Conservation (phyloP, 805 yeast genomes). For the Saturnispora hagleri region DNA sequence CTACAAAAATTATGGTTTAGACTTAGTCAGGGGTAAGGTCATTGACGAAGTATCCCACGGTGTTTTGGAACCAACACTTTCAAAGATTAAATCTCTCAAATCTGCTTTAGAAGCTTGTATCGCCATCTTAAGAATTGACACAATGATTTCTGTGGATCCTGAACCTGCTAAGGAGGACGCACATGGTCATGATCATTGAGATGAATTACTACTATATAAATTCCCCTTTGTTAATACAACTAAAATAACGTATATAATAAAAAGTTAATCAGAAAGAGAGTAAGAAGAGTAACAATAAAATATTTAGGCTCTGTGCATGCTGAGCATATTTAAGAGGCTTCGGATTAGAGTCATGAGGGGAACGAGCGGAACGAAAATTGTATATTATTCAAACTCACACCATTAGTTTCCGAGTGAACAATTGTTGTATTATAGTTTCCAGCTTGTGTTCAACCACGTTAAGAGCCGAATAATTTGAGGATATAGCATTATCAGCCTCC, state of each 20-base stretch:
- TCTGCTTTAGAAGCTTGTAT: constrained; percentile 97
- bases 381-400: background rate
- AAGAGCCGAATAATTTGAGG: background rate
- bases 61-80: constrained; percentile 90
- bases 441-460: constrained; percentile 5
- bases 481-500: background rate
- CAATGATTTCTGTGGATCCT: constrained; percentile 96
- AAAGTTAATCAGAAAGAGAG: background rate
- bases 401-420: background rate
- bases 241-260: background rate
- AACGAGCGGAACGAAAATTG: constrained; percentile 11
- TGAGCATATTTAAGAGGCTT: background rate
- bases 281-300: background rate
- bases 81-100: constrained; percentile 86
- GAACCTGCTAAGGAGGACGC: constrained; percentile 89
- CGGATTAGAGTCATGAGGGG: background rate
- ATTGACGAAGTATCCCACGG: constrained; percentile 80
- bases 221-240: background rate
- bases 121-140: constrained; percentile 93
- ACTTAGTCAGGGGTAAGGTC: constrained; percentile 82
- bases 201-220: background rate
- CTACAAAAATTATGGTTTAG: constrained; percentile 88
- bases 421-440: background rate
- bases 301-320: background rate
- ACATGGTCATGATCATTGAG: constrained; percentile 50